These are phyloP conservation scores for Ophiosphaerella korrae DNA, from an alignment of 2,329 filamentous ascomycete genomes.

Conservation along the genomic window DNA sequence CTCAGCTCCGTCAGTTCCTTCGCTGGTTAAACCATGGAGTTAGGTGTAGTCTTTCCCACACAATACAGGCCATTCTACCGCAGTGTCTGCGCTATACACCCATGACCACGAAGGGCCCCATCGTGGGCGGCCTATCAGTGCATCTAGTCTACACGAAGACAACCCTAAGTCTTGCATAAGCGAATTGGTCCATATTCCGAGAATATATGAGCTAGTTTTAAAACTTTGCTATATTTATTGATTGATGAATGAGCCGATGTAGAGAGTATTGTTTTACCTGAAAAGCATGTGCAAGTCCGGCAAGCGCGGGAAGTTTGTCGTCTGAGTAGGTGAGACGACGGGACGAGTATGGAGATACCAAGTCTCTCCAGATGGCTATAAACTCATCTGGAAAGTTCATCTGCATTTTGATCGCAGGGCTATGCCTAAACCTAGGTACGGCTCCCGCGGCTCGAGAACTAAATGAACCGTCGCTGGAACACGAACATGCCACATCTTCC, in stretches of 20 bases:
- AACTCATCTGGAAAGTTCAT: not conserved
- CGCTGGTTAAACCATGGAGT: not conserved
- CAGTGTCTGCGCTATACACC: not conserved
- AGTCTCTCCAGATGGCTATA: not conserved
- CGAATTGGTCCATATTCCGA: not conserved
- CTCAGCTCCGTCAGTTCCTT: not conserved
- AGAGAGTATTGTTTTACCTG: not conserved
- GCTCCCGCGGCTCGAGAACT: not conserved
- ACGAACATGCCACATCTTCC: constrained; percentile 1
- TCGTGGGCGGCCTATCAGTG: not conserved
- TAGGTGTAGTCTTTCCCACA: not conserved
- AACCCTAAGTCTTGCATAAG: not conserved
- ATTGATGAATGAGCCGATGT: not conserved
- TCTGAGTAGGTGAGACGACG: not conserved
- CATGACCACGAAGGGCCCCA: constrained; percentile 2
- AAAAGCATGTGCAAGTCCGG: not conserved
- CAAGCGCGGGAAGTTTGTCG: constrained; percentile 2
- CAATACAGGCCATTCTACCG: not conserved
- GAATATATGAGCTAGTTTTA: not conserved
- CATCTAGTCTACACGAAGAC: not conserved
- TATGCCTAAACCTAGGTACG: not conserved
- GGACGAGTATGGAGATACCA: not conserved
- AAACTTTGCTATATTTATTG: not conserved
- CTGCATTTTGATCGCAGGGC: not conserved
- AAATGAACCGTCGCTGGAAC: not conserved